Percentiles rank a stretch among this genome's conserved stretches.
Conservation (phyloP, 106 monocot genomes). For the Dactylorhiza incarnata region DNA sequence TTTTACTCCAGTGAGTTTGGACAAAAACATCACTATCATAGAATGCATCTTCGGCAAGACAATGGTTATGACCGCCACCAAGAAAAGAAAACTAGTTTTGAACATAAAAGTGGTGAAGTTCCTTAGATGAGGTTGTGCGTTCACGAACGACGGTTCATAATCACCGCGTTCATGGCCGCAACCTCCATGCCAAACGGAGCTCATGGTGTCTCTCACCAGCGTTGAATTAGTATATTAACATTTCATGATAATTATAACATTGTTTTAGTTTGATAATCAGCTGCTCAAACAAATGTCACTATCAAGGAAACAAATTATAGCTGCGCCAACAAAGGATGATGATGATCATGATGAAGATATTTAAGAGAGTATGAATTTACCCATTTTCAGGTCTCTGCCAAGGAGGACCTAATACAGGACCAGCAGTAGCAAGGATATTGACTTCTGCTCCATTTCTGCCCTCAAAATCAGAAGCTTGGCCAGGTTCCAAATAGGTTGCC, state of each 20-base stretch:
- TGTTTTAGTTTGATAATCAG: not conserved
- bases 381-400: slow-evolving; percentile 98
- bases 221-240: too few relatives aligned
- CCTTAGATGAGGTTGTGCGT: too few relatives aligned
- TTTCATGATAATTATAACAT: not conserved
- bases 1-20: too few relatives aligned
- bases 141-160: too few relatives aligned
- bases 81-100: too few relatives aligned
- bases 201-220: too few relatives aligned
- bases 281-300: not conserved
- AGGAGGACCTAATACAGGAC: slow-evolving; percentile 91
- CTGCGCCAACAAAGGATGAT: not conserved
- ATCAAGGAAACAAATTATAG: not conserved
- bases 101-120: too few relatives aligned
- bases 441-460: slow-evolving; percentile 53
- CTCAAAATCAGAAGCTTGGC: slow-evolving; percentile 50
- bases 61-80: too few relatives aligned
- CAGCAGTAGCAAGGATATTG: slow-evolving; percentile 65
- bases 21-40: too few relatives aligned
- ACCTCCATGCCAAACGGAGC: too few relatives aligned
- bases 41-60: too few relatives aligned
- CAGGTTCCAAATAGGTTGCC: slow-evolving; percentile 79
- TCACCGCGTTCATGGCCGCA: too few relatives aligned
- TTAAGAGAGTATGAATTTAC: slow-evolving; percentile 18
- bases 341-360: not conserved